Percentiles rank a stretch among this genome's conserved stretches.
phyloP scores from a whole-genome alignment of 148 eudicot species.

The Diospyros kaki region DNA sequence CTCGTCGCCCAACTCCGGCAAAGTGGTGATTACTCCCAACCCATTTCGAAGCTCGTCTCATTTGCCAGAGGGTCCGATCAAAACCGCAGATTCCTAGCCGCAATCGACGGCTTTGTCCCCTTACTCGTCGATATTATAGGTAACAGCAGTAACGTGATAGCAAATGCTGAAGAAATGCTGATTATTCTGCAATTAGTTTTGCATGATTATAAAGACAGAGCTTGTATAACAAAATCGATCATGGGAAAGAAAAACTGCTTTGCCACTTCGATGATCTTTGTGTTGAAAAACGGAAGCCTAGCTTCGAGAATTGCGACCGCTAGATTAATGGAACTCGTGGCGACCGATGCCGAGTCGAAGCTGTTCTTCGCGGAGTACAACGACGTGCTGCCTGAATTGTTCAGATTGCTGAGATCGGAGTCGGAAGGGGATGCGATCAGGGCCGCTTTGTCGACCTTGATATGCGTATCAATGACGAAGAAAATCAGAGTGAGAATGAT shows the following conservation, averaged over 20 bases:
- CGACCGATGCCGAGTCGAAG: slow-evolving; percentile 24
- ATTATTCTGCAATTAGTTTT: slow-evolving; percentile 27
- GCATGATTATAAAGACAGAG: slow-evolving; percentile 10
- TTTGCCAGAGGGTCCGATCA: slow-evolving; percentile 34
- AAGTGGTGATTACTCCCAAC: neutral
- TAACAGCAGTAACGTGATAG: neutral
- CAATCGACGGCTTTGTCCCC: slow-evolving; percentile 17
- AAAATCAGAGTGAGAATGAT: slow-evolving; percentile 35
- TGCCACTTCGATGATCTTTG: slow-evolving; percentile 5
- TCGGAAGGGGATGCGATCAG: slow-evolving; percentile 12
- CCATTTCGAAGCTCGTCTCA: slow-evolving; percentile 24
- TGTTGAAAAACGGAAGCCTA: slow-evolving; percentile 21
- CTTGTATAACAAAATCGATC: neutral
- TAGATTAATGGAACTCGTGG: slow-evolving; percentile 26
- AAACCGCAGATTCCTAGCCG: slow-evolving; percentile 25
- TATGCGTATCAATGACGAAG: slow-evolving; percentile 26
- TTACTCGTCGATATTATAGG: slow-evolving; percentile 11
- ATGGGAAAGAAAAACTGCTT: neutral
- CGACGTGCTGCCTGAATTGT: slow-evolving; percentile 21
- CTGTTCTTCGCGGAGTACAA: slow-evolving; percentile 20
- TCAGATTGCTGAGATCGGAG: slow-evolving; percentile 13
- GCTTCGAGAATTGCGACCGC: slow-evolving; percentile 25
- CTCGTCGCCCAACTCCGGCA: slow-evolving; percentile 20
- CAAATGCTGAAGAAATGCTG: slow-evolving; percentile 28
- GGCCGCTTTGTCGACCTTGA: slow-evolving; percentile 25